Base-by-base conservation (phyloP, 164 flowering plant genomes). In the Nelumbo lutea region DNA sequence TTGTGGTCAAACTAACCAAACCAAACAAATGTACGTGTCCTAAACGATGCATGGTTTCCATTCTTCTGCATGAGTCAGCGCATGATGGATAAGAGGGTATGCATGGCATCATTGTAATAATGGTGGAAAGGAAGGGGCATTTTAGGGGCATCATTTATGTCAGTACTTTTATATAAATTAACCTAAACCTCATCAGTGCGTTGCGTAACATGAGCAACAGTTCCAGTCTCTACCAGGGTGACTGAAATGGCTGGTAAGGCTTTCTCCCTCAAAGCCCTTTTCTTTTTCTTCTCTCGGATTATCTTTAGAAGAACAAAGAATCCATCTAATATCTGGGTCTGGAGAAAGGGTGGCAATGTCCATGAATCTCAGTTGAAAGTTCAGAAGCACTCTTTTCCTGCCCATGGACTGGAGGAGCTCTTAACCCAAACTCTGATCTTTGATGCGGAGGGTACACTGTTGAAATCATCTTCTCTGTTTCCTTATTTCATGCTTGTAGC, bases 401-500 rank as follows among this genome's bases (percentile, higher is more conserved):
- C 52, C 27, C 27, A 27, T 27, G 27, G 27, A 27, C 27, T 27
- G 27, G 27, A 27, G 27, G 27, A 27, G 27, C 27, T 27, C 27
- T 27, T 27, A 4, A n/a, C 61, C 67, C 65, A 75, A 2, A 73
- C 81, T 6, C 5, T 84, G 73, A 53, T 84, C 57, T 86, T 84
- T 67, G 72, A 78, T 51, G 81, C 83, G 11, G 89, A 87, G 72
- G 83, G 75, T n/a, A 66, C 83, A 38, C 50, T 87, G 50, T 42
- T 87, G 61, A 80, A 67, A 56, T 82, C 87, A 1, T 63, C 83
- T 0, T 80, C 81, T 41, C 48, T 66, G 42, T 72, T 67, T 56
- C 62, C 70, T 44, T 72, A 60, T 65, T 73, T 73, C 70, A 63
- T 83, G 84, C 79, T 85, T 6, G 86, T 81, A 59, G 86, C 86